Evolutionary conservation across 2,329 filamentous ascomycete genomes (phyloP).

Genomic region (Calonectria pteridis): DNA sequence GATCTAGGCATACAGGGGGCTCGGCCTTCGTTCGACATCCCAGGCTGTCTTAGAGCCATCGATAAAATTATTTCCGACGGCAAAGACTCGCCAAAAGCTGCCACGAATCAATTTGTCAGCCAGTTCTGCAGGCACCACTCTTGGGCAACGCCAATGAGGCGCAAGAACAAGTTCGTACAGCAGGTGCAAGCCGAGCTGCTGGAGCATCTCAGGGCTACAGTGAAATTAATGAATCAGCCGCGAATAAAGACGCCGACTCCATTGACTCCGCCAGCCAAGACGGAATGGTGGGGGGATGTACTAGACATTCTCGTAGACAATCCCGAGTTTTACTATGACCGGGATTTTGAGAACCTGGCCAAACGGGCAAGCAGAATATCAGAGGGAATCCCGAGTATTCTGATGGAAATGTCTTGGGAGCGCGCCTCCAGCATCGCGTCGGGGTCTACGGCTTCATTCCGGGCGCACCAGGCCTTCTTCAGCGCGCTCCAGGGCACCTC

Average conservation of each 20-base stretch:
- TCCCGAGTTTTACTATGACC: background rate
- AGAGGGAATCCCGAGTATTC: background rate
- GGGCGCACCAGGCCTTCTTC: background rate
- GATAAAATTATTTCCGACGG: background rate
- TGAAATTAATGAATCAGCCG: background rate
- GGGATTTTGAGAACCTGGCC: no score
- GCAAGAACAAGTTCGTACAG: background rate
- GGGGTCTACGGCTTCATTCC: background rate
- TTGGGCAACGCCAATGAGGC: background rate
- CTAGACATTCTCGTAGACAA: background rate
- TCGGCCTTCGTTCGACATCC: background rate
- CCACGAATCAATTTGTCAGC: background rate
- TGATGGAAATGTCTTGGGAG: background rate
- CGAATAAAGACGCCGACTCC: background rate
- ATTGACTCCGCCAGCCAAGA: background rate
- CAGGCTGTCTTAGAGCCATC: background rate
- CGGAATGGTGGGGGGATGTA: background rate
- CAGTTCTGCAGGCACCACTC: constrained; percentile 11
- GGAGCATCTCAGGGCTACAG: background rate
- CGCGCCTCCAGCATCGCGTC: constrained; percentile 1
- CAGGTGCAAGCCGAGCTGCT: background rate
- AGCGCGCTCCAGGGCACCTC: background rate
- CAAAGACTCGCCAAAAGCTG: background rate
- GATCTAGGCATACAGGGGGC: background rate
- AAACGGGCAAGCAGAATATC: background rate